Evolutionary conservation across 176 grass and related monocot species (phyloP).

Genomic region (Eleusine indica): DNA sequence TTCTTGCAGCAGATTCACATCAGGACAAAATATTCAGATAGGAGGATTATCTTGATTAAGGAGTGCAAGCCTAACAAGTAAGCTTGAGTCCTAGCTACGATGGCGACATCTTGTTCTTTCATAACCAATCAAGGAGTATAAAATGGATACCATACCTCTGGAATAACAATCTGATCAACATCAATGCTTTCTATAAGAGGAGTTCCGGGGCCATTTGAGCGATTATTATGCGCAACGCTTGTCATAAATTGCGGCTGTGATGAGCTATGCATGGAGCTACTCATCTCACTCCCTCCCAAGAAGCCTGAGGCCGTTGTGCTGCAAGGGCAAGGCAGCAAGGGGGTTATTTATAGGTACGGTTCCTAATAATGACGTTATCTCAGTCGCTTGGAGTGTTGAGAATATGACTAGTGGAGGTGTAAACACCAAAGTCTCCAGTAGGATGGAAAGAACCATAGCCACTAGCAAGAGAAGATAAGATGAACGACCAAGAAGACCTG

Average conservation of each 20-base stretch:
- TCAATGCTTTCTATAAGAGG: conserved; percentile 88
- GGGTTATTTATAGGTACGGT: conserved; percentile 46
- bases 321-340: conserved; percentile 29
- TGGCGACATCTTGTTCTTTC: conserved; percentile 6
- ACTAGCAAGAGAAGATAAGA: conserved; percentile 38
- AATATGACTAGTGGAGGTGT: conserved; percentile 35
- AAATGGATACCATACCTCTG: conserved; percentile 62
- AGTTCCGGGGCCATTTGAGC: conserved; percentile 54
- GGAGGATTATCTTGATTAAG: conserved; percentile 27
- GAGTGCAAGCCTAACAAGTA: not conserved
- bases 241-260: conserved; percentile 71
- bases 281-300: conserved; percentile 42
- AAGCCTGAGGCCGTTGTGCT: conserved; percentile 31
- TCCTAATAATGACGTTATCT: conserved; percentile 15
- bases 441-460: conserved; percentile 34
- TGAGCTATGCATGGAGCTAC: conserved; percentile 28
- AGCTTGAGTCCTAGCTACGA: not conserved
- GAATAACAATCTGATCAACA: conserved; percentile 83
- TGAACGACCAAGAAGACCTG: conserved; percentile 16
- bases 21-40: conserved; percentile 1
- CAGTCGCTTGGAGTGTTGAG: conserved; percentile 8
- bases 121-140: conserved; percentile 14
- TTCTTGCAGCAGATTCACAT: not conserved
- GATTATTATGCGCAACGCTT: conserved; percentile 44
- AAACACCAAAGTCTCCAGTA: conserved; percentile 14